Conservation (phyloP, 768 basidiomycete genomes). For the Daedaleopsis sinensis region DNA sequence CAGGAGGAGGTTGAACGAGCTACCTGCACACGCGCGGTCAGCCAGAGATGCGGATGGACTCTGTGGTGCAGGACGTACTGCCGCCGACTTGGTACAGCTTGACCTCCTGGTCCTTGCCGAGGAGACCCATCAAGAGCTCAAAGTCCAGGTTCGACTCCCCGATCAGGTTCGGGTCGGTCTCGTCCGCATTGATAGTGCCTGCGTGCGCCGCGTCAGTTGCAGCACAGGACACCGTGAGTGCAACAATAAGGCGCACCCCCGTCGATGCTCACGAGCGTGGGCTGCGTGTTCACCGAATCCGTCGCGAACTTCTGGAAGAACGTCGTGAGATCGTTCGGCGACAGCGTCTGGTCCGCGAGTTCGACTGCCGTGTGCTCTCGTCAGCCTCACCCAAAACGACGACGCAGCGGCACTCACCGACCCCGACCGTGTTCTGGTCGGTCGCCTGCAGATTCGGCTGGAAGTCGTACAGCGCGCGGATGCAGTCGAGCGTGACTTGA, state of each 20-base stretch:
- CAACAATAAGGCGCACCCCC: constrained; percentile 33
- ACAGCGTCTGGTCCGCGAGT: constrained; percentile 43
- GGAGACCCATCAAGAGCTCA: constrained; percentile 64
- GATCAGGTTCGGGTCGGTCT: constrained; percentile 46
- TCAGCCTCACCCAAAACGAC: not conserved
- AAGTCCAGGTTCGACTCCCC: constrained; percentile 79
- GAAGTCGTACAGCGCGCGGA: constrained; percentile 35
- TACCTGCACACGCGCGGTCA: constrained; percentile 32
- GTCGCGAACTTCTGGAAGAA: constrained; percentile 45
- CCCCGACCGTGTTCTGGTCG: constrained; percentile 28
- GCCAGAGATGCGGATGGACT: not conserved
- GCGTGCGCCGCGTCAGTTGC: not conserved
- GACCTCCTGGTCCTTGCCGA: constrained; percentile 20
- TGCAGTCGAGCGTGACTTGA: constrained; percentile 32
- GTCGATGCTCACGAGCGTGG: constrained; percentile 35
- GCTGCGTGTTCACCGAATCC: constrained; percentile 39
- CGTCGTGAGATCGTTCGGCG: constrained; percentile 43
- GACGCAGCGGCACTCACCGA: constrained; percentile 20
- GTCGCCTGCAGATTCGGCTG: constrained; percentile 27
- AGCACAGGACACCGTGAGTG: not conserved
- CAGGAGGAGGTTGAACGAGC: constrained; percentile 46
- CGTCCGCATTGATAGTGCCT: constrained; percentile 23
- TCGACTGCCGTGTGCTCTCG: too few relatives aligned
- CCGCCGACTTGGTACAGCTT: constrained; percentile 25
- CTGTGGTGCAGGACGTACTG: not conserved